These are phyloP conservation scores for Spergularia azorica DNA, from an alignment of 179 eudicot genomes.

Conservation along the genomic window DNA sequence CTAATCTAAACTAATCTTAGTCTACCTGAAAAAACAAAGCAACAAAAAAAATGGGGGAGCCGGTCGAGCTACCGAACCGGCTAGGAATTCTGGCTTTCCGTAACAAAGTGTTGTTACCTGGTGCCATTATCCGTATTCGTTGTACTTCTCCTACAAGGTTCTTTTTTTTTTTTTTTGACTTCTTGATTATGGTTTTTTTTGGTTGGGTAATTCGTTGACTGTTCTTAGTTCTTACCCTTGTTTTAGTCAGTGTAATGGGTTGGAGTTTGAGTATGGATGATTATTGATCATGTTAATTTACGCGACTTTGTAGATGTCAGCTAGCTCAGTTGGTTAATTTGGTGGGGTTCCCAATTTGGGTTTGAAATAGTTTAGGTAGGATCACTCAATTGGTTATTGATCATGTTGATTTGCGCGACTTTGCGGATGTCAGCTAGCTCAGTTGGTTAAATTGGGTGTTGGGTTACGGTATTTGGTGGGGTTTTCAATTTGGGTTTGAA, in stretches of 20 bases:
- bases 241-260: neutral
- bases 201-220: no score
- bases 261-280: no score
- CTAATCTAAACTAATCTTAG: neutral
- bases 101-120: slow-evolving; percentile 93
- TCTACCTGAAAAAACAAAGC: neutral
- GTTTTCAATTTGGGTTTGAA: neutral
- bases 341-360: no score
- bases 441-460: neutral
- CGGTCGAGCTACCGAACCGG: slow-evolving; percentile 85
- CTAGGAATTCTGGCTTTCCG: slow-evolving; percentile 89
- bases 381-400: neutral
- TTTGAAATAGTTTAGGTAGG: neutral
- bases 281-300: no score
- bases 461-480: neutral
- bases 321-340: neutral
- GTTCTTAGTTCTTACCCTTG: neutral
- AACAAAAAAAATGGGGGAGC: slow-evolving; percentile 55
- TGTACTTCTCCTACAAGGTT: slow-evolving; percentile 98
- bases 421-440: neutral
- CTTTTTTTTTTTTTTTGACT: neutral
- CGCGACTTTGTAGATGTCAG: neutral
- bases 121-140: slow-evolving; percentile 97
- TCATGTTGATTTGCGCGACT: no score
- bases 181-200: neutral